Evolutionary conservation across 2,329 filamentous ascomycete species (phyloP).

Genomic region (Colletotrichum sp.): DNA sequence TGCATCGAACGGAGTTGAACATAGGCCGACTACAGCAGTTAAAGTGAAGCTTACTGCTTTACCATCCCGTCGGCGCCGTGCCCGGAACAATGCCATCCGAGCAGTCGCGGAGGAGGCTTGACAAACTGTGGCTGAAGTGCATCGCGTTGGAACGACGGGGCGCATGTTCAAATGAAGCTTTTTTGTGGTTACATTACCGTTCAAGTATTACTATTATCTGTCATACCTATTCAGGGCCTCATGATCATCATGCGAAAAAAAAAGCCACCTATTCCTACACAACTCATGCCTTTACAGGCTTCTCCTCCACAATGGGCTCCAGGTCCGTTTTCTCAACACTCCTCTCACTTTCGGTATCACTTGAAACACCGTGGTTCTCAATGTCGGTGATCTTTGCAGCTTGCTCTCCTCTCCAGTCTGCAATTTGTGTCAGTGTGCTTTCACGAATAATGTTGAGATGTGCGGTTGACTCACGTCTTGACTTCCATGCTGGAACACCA

Average conservation of each 20-base stretch:
- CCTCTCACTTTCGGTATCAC: neutral
- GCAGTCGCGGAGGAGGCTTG: neutral
- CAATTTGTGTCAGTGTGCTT: neutral
- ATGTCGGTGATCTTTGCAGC: slow-evolving; percentile 4
- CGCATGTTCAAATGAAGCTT: neutral
- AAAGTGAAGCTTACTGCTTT: neutral
- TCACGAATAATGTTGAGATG: neutral
- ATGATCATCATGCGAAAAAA: neutral
- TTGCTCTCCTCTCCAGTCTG: slow-evolving; percentile 10
- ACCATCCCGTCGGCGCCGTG: neutral
- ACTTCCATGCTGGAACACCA: slow-evolving; percentile 14
- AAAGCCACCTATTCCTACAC: neutral
- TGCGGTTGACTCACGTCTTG: neutral
- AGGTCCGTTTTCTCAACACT: neutral
- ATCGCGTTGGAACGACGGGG: neutral
- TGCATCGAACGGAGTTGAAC: neutral
- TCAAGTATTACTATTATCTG: slow-evolving; percentile 5
- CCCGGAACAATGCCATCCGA: neutral
- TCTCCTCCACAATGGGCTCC: neutral
- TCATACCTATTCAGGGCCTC: neutral
- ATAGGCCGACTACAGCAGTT: neutral
- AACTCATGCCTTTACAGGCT: neutral
- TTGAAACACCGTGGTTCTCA: neutral
- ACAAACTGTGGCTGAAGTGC: neutral
- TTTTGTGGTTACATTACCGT: neutral